Percentiles rank a stretch among this genome's conserved stretches.
Evolutionary conservation across 345 rosid species (phyloP).

Genomic region (Citrus sp.): DNA sequence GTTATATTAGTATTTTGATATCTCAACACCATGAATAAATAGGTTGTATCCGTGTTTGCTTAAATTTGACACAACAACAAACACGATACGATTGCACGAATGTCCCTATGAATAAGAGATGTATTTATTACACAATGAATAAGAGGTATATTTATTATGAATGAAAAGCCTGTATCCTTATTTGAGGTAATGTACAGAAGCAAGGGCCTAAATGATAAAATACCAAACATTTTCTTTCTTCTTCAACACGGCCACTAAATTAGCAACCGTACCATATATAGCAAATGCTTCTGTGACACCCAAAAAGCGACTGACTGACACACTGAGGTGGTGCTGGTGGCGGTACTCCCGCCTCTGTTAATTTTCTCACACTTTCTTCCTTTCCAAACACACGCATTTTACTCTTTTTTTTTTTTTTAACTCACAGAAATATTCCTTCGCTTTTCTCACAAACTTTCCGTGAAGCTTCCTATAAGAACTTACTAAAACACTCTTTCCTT

Average conservation of each 20-base stretch:
- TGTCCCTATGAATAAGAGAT: neutral
- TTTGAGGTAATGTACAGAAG: neutral
- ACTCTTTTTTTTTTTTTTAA: neutral
- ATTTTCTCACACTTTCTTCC: neutral
- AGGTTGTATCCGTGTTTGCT: rapidly evolving
- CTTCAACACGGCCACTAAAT: neutral
- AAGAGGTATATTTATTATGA: too few species aligned
- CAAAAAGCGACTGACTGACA: neutral
- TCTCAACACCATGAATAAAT: too few species aligned
- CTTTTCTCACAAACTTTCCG: constrained; percentile 8
- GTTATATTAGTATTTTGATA: too few species aligned
- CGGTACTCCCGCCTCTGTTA: neutral
- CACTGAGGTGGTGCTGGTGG: neutral
- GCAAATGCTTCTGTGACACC: too few species aligned
- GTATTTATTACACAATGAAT: too few species aligned
- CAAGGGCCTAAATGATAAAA: neutral
- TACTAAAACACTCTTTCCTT: neutral
- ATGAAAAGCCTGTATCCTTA: neutral
- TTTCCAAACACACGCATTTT: neutral
- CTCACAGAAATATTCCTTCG: neutral
- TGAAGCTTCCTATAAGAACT: neutral
- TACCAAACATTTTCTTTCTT: neutral
- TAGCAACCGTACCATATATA: neutral
- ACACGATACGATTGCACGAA: too few species aligned
- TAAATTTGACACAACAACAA: too few species aligned